phyloP scores from a whole-genome alignment of 192 early-diverging fungal species.

The Blastocladiella britannica region DNA sequence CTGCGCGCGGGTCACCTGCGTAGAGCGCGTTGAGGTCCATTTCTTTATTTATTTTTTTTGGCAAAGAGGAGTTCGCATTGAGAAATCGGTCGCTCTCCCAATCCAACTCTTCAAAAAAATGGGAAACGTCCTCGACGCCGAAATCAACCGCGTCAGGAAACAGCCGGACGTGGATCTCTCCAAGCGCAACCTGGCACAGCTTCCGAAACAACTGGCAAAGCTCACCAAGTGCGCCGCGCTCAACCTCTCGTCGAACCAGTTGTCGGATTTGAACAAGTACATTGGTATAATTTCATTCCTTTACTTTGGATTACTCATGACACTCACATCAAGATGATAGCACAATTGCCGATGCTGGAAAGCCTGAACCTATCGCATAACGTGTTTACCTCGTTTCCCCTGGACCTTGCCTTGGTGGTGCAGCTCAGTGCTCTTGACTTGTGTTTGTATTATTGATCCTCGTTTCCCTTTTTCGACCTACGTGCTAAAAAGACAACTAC shows the following conservation, averaged over 20 bases:
- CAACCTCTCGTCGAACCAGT: not conserved
- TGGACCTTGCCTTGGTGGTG: not conserved
- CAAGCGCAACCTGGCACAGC: not conserved
- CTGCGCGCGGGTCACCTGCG: too few species aligned
- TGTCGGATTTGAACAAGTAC: not conserved
- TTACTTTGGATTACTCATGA: too few species aligned
- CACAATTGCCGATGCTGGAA: too few species aligned
- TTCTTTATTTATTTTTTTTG: too few species aligned
- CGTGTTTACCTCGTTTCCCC: not conserved
- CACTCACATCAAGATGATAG: too few species aligned
- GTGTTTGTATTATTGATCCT: too few species aligned
- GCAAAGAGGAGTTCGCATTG: too few species aligned
- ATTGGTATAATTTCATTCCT: too few species aligned
- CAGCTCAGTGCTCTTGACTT: too few species aligned
- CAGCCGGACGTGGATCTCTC: not conserved
- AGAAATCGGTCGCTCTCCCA: too few species aligned
- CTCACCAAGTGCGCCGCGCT: not conserved
- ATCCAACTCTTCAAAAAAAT: too few species aligned
- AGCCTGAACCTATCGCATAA: not conserved
- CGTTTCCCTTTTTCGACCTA: not conserved
- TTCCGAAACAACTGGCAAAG: not conserved
- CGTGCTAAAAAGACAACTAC: not conserved
- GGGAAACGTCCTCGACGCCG: not conserved
- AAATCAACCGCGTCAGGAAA: not conserved
- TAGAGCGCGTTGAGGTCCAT: too few species aligned